phyloP scores from a whole-genome alignment of 1,284 basidiomycete genomes.

The Apiotrichum laibachii region DNA sequence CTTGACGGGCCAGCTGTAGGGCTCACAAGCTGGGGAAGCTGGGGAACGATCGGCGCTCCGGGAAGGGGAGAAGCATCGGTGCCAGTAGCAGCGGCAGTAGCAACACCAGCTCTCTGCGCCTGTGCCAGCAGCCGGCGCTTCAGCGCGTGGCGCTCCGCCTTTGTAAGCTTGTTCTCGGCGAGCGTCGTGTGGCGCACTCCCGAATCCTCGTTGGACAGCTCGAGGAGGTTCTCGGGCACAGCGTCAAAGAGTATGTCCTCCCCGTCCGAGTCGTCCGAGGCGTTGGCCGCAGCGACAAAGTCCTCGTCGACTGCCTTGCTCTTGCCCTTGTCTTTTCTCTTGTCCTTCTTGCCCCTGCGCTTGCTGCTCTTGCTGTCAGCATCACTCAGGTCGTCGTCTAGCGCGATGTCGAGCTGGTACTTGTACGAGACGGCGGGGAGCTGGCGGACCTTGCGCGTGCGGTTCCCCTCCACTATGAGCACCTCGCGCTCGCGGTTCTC shows the following conservation, averaged over 20 bases:
- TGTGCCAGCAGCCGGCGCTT: not conserved
- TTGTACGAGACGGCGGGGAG: not conserved
- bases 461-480: not conserved
- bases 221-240: conserved; percentile 2
- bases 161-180: conserved; percentile 1
- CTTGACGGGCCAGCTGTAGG: no score
- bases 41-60: no score
- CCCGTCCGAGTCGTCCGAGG: not conserved
- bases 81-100: not conserved
- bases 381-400: not conserved
- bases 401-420: not conserved
- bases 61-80: not conserved
- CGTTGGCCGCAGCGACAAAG: not conserved
- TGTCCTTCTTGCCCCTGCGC: not conserved
- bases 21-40: no score
- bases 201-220: conserved; percentile 5
- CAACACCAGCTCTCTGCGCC: not conserved
- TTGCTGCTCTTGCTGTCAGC: no score
- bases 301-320: not conserved
- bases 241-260: not conserved
- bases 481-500: not conserved
- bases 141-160: conserved; percentile 7
- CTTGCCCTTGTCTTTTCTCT: conserved; percentile 12
- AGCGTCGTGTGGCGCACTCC: not conserved
- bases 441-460: not conserved